Conservation (phyloP, 208 protist genomes). For the Angomonas desouzai region DNA sequence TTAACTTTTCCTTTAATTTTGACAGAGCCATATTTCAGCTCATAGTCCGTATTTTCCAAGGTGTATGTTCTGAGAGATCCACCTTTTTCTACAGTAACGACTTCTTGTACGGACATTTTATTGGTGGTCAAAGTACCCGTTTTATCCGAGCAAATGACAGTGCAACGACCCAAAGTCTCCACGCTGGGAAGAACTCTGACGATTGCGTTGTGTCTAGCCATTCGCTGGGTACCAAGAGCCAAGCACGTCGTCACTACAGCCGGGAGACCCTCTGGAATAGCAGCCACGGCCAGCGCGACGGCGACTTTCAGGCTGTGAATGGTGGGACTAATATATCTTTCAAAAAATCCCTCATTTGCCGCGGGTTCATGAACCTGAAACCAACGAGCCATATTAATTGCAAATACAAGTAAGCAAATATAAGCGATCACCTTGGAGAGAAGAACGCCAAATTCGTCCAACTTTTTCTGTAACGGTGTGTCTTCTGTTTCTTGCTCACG, state of each 20-base stretch:
- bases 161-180: constrained; percentile 97
- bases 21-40: constrained; percentile 2
- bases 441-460: constrained; percentile 95
- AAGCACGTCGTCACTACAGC: constrained; percentile 96
- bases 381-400: constrained; percentile 86
- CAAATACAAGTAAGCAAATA: constrained; percentile 88
- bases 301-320: constrained; percentile 96
- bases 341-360: constrained; percentile 40
- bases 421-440: constrained; percentile 90
- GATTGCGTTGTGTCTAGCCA: constrained; percentile 96
- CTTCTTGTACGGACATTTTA: constrained; percentile 93
- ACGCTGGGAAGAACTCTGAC: constrained; percentile 95
- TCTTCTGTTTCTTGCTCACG: constrained; percentile 81
- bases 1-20: constrained; percentile 9
- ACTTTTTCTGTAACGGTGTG: constrained; percentile 94
- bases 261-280: constrained; percentile 98
- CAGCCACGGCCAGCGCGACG: constrained; percentile 96
- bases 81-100: constrained; percentile 34
- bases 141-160: constrained; percentile 99
- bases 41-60: constrained; percentile 4
- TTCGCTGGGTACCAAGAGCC: constrained; percentile 93
- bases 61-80: background rate
- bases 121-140: constrained; percentile 99
- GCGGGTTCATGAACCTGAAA: constrained; percentile 76
- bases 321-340: constrained; percentile 53